phyloP scores from a whole-genome alignment of 192 early-diverging fungal species.

The Coemansia asiatica region DNA sequence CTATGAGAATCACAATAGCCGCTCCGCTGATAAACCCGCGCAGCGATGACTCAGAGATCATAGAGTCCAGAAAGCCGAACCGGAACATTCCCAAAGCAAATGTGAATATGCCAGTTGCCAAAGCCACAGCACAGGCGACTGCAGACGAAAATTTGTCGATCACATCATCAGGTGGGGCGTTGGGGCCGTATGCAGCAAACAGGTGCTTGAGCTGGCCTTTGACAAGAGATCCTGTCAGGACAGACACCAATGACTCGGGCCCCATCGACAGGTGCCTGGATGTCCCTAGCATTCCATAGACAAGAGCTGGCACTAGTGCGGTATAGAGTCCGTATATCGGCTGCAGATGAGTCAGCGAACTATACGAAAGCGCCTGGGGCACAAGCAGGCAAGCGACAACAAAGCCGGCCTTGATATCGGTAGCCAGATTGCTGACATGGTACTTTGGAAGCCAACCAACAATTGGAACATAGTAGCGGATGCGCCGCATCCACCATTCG shows the following conservation, averaged over 20 bases:
- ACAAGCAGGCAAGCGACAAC: constrained; percentile 77
- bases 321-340: constrained; percentile 93
- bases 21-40: constrained; percentile 96
- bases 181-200: constrained; percentile 49
- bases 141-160: constrained; percentile 53
- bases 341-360: constrained; percentile 79
- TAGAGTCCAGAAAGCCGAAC: constrained; percentile 96
- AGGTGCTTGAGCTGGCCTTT: constrained; percentile 61
- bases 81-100: constrained; percentile 93
- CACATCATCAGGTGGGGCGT: constrained; percentile 50
- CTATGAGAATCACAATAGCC: constrained; percentile 87
- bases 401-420: constrained; percentile 83
- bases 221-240: constrained; percentile 72
- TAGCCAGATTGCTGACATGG: constrained; percentile 59
- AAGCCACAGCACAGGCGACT: constrained; percentile 68
- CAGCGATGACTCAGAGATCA: constrained; percentile 89
- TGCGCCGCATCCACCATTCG: constrained; percentile 55
- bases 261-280: constrained; percentile 93
- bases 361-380: constrained; percentile 84
- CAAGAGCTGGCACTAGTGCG: constrained; percentile 74
- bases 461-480: constrained; percentile 93
- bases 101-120: constrained; percentile 92
- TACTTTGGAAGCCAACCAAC: constrained; percentile 91
- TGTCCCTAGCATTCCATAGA: constrained; percentile 91
- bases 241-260: constrained; percentile 90